Evolutionary conservation across 169 alveolate species (phyloP).

Genomic region (Perkinsus marinus): DNA sequence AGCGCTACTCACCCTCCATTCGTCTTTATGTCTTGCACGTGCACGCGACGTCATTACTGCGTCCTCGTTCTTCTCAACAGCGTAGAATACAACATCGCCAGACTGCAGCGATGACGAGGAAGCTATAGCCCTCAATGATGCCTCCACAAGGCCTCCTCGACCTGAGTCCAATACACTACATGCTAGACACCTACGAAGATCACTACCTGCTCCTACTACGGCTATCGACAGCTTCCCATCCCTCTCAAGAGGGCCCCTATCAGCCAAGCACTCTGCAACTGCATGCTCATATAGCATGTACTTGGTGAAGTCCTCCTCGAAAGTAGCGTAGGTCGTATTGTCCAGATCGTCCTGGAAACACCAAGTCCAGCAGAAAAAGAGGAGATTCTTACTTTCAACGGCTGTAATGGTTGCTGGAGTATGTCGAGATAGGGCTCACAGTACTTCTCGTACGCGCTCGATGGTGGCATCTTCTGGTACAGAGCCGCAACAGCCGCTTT

Average conservation of each 20-base stretch:
- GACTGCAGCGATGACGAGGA: not conserved
- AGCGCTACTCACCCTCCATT: slow-evolving; percentile 15
- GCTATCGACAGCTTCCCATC: not conserved
- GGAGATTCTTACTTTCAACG: not conserved
- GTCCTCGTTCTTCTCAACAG: slow-evolving; percentile 56
- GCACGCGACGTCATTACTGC: slow-evolving; percentile 46
- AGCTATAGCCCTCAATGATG: slow-evolving; percentile 38
- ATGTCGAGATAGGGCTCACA: slow-evolving; percentile 15
- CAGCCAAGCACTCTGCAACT: slow-evolving; percentile 32
- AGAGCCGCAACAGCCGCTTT: not conserved
- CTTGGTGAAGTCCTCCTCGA: slow-evolving; percentile 55
- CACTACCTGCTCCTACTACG: not conserved
- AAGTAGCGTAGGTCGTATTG: slow-evolving; percentile 50
- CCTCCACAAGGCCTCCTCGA: slow-evolving; percentile 58
- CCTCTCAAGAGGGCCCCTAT: not conserved
- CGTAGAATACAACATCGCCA: slow-evolving; percentile 13
- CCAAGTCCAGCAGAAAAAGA: not conserved
- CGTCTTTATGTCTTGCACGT: slow-evolving; percentile 4
- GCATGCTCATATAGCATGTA: slow-evolving; percentile 55
- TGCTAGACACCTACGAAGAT: not conserved
- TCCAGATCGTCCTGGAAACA: slow-evolving; percentile 40
- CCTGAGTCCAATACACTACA: slow-evolving; percentile 59
- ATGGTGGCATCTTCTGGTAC: slow-evolving; percentile 5
- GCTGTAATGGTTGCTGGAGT: slow-evolving; percentile 24
- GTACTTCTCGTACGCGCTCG: slow-evolving; percentile 10